Evolutionary conservation across 2,329 filamentous ascomycete species (phyloP), one percentile per base, ranked within the genome.

Genomic region (Paracoccidioides brasiliensis): DNA sequence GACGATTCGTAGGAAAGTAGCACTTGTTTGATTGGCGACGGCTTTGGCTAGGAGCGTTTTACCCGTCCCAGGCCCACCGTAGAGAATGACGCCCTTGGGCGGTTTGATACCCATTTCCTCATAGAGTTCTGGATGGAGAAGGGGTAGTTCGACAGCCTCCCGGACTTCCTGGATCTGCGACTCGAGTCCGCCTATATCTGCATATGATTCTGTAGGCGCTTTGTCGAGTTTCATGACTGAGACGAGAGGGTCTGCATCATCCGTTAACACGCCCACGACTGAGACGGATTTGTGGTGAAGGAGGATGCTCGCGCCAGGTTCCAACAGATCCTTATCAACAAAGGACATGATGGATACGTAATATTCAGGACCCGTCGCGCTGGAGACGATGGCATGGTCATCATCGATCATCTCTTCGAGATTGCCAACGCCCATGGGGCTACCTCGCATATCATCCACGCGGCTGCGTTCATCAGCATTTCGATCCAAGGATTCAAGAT

Each of bases 91-190:
- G 80, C 93, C 93, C 80, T 98, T 98, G 58, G 93, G 93, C 4
- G 93, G 93, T 74, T 98, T 98, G 80, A 98, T 97, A 67, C 93
- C 93, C 93, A 98, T 98, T 77, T 98, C 93, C 73, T 98, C 93
- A 74, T 98, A 98, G 53, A 98, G 77, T 74, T 98, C 93, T 0
- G 93, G 93, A 70, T 98, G 93, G 57, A 98, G 78, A 60, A 98
- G 78, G 4, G 93, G 93, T 65, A 98, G 74, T 75, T 98, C 93
- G 56, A 98, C 93, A 1, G 93, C 95, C 76, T 98, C 93, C 63
- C 93, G 81, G 48, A 98, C 93, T 75, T 98, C 93, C 69, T 98
- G 93, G 58, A 98, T 98, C 72, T 98, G 93, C 57, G 81, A 75
- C 72, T 98, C 93, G 63, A 98, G 72, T 70, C 93, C 93, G 77